Evolutionary conservation across 768 basidiomycete genomes (phyloP).

Genomic region (Kwoniella heveanensis): DNA sequence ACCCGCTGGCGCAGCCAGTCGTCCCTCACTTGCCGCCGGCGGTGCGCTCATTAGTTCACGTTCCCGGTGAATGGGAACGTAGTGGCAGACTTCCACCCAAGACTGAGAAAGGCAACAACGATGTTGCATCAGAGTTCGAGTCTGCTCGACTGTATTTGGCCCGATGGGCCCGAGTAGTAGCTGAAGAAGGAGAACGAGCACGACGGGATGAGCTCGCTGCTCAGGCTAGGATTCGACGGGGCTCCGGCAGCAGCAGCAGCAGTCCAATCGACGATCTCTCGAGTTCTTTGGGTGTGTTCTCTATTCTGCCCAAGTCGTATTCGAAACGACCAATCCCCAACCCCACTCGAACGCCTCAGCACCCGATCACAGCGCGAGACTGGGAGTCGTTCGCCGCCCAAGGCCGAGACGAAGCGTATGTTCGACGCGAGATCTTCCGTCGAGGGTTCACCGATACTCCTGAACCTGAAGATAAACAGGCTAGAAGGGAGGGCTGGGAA

Average conservation of each 20-base stretch:
- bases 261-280: slow-evolving; percentile 59
- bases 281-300: slow-evolving; percentile 46
- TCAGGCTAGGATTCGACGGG: slow-evolving; percentile 57
- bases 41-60: slow-evolving; percentile 83
- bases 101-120: slow-evolving; percentile 23
- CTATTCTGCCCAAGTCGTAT: slow-evolving; percentile 37
- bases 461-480: slow-evolving; percentile 41
- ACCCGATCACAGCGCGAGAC: slow-evolving; percentile 71
- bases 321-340: slow-evolving; percentile 47
- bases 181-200: slow-evolving; percentile 93
- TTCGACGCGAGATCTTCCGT: slow-evolving; percentile 55
- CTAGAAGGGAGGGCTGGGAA: slow-evolving; percentile 80
- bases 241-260: slow-evolving; percentile 9
- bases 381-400: slow-evolving; percentile 64
- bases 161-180: slow-evolving; percentile 88
- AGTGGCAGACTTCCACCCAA: slow-evolving; percentile 74
- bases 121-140: slow-evolving; percentile 85
- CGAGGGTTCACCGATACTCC: slow-evolving; percentile 42
- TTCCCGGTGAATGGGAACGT: slow-evolving; percentile 72
- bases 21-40: slow-evolving; percentile 95
- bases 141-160: slow-evolving; percentile 94
- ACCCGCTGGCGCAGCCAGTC: slow-evolving; percentile 93
- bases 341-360: slow-evolving; percentile 73
- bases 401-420: slow-evolving; percentile 47
- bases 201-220: slow-evolving; percentile 68